phyloP scores from a whole-genome alignment of 495 filamentous ascomycete species.

The Talaromyces ruber region DNA sequence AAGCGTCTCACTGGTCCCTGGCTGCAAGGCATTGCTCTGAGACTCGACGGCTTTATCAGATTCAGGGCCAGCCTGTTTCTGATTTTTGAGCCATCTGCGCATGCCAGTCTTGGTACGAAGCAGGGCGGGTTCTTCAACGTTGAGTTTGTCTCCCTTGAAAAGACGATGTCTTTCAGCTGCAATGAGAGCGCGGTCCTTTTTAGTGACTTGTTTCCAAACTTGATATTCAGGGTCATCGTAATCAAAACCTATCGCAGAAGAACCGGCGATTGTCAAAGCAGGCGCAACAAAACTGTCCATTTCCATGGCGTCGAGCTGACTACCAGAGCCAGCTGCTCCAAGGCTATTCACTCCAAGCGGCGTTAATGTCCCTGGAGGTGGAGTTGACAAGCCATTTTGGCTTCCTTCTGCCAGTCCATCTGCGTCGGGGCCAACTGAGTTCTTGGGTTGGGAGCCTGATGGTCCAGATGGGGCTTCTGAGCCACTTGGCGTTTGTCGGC shows the following conservation, averaged over 20 bases:
- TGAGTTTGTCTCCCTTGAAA: conserved; percentile 76
- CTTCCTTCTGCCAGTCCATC: conserved; percentile 58
- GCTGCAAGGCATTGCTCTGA: conserved; percentile 35
- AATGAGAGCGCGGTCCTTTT: conserved; percentile 85
- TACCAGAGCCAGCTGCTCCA: conserved; percentile 43
- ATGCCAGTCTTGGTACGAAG: conserved; percentile 69
- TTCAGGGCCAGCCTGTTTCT: conserved; percentile 51
- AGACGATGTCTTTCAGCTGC: conserved; percentile 71
- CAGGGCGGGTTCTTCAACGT: conserved; percentile 78
- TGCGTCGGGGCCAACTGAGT: conserved; percentile 50
- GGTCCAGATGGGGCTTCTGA: conserved; percentile 65
- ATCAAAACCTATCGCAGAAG: conserved; percentile 37
- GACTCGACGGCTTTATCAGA: conserved; percentile 43
- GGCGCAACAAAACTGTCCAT: conserved; percentile 58
- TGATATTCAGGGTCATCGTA: conserved; percentile 86
- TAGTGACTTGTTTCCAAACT: conserved; percentile 97
- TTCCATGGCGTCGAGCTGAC: conserved; percentile 75
- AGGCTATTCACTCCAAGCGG: conserved; percentile 66
- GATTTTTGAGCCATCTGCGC: conserved; percentile 70
- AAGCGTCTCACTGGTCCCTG: conserved; percentile 56
- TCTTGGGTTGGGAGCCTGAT: conserved; percentile 43
- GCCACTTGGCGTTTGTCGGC: conserved; percentile 58
- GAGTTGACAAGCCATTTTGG: conserved; percentile 75
- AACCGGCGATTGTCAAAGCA: conserved; percentile 48
- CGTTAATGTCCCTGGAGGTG: conserved; percentile 66